Conservation (phyloP, 2,329 filamentous ascomycete genomes). For the Colletotrichum destructivum region DNA sequence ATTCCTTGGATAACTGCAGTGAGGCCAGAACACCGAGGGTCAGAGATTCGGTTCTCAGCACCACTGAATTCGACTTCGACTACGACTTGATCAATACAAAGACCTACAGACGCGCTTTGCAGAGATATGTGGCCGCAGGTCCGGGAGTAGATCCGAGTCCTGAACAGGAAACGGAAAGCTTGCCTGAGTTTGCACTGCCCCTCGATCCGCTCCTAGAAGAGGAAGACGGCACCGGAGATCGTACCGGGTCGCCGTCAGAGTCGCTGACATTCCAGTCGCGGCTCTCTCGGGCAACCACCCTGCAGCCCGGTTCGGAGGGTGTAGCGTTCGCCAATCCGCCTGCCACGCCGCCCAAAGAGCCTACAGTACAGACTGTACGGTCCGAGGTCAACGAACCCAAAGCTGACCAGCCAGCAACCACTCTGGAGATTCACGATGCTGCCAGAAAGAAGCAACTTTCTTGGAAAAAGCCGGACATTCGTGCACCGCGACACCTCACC, state of each 20-base stretch:
- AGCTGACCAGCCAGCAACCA: rapidly evolving
- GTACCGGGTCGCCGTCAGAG: conserved; percentile 1
- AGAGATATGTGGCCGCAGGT: conserved; percentile 12
- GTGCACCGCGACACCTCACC: background rate
- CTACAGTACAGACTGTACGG: background rate
- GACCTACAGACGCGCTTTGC: conserved; percentile 31
- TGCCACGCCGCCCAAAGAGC: background rate
- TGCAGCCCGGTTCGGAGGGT: conserved; percentile 4
- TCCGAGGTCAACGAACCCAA: too few species aligned
- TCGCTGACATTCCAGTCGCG: background rate
- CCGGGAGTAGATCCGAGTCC: background rate
- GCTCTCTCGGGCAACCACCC: conserved; percentile 19
- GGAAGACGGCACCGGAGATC: background rate
- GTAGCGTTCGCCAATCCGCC: background rate
- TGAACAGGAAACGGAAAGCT: background rate
- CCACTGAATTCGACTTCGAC: conserved; percentile 39
- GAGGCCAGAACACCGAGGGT: background rate
- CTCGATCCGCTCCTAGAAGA: conserved; percentile 1
- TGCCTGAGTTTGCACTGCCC: background rate
- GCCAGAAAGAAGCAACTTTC: background rate
- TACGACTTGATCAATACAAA: conserved; percentile 36
- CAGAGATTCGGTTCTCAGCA: conserved; percentile 38
- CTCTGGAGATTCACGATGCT: background rate
- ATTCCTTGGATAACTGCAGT: conserved; percentile 3
- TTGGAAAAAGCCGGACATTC: background rate